phyloP scores from a whole-genome alignment of 169 alveolate genomes.

The Cryptosporidium viatorum region DNA sequence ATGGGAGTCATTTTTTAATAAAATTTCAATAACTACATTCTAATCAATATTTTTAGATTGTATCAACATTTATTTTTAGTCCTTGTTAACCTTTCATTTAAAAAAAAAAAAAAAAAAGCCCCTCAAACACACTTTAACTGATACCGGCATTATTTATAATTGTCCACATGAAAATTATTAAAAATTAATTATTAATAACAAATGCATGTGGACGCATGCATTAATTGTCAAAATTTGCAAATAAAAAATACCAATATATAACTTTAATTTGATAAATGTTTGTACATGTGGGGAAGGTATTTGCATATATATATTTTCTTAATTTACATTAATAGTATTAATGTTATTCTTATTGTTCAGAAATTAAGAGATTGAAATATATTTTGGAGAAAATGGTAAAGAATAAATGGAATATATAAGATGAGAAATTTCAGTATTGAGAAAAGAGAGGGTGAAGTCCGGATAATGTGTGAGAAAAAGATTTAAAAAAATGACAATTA shows the following conservation, averaged over 20 bases:
- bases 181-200: background rate
- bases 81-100: too few relatives aligned
- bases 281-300: background rate
- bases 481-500: too few relatives aligned
- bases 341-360: too few relatives aligned
- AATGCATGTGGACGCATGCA: slow-evolving; percentile 27
- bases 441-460: too few relatives aligned
- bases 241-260: background rate
- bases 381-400: too few relatives aligned
- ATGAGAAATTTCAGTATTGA: background rate
- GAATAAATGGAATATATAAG: background rate
- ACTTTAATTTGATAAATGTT: background rate
- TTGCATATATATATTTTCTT: background rate
- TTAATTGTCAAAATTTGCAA: background rate
- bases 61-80: too few relatives aligned
- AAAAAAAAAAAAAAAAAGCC: background rate
- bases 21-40: too few relatives aligned
- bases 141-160: background rate
- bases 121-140: background rate
- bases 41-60: background rate
- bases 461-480: too few relatives aligned
- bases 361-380: background rate
- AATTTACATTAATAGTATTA: too few relatives aligned
- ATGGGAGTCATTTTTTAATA: too few relatives aligned
- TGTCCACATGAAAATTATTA: background rate